These are phyloP conservation scores for Ophioceras dolichostomum DNA, from an alignment of 2,329 filamentous ascomycete genomes.

Conservation along the genomic window DNA sequence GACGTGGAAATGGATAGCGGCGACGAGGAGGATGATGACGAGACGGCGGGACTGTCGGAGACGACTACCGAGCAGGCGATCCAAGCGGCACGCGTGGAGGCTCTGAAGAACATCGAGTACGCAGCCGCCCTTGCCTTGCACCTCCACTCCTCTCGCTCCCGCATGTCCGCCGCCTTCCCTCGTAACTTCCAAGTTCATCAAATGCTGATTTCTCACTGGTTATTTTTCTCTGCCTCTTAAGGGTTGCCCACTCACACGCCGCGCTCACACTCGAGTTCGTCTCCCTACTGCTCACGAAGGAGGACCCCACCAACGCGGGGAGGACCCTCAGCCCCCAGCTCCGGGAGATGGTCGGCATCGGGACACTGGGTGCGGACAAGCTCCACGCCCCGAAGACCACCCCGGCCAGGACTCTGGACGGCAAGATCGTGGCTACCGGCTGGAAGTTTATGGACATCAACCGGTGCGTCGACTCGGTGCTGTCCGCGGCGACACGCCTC, in stretches of 20 bases:
- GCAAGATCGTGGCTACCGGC: constrained; percentile 47
- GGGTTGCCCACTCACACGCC: constrained; percentile 43
- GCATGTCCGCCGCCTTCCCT: background rate
- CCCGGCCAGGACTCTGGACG: constrained; percentile 33
- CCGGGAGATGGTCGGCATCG: constrained; percentile 59
- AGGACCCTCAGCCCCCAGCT: constrained; percentile 58
- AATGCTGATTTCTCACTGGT: no score
- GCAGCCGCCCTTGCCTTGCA: no score
- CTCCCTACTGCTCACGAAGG: constrained; percentile 73
- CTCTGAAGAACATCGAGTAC: constrained; percentile 46
- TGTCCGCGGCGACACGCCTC: constrained; percentile 59
- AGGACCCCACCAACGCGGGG: constrained; percentile 58
- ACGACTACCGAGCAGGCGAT: constrained; percentile 26
- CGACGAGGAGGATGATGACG: constrained; percentile 25
- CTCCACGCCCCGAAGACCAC: constrained; percentile 42
- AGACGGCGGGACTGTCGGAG: no score
- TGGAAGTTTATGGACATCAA: constrained; percentile 72
- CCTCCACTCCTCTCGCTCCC: background rate
- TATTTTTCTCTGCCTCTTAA: constrained; percentile 14
- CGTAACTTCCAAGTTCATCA: no score
- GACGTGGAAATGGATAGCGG: constrained; percentile 34
- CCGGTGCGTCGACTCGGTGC: constrained; percentile 59
- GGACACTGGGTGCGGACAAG: constrained; percentile 59
- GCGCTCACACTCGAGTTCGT: constrained; percentile 69
- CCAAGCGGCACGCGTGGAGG: constrained; percentile 40